phyloP scores from a whole-genome alignment of 2,329 filamentous ascomycete species.

The Cadophora malorum region DNA sequence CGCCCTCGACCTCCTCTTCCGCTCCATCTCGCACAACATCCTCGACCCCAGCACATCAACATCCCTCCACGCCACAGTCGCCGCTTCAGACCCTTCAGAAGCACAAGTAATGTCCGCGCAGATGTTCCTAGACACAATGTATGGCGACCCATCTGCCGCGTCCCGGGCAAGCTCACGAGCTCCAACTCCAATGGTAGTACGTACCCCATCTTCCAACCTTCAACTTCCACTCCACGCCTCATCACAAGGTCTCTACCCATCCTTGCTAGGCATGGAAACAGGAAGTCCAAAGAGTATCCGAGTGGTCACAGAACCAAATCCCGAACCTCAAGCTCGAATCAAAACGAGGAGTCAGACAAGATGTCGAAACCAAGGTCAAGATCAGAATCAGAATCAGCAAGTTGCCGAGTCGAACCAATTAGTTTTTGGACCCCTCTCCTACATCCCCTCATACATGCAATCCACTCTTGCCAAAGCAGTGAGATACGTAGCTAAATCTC shows the following conservation, averaged over 20 bases:
- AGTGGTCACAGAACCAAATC: conserved; percentile 27
- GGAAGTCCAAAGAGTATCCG: conserved; percentile 44
- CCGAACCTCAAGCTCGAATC: neutral
- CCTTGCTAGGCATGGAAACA: conserved; percentile 34
- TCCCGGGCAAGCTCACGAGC: conserved; percentile 69
- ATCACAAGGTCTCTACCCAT: conserved; percentile 35
- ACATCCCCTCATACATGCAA: conserved; percentile 43
- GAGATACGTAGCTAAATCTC: conserved; percentile 45
- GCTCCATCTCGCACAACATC: conserved; percentile 76
- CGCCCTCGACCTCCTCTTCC: conserved; percentile 87
- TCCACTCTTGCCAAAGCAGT: conserved; percentile 43
- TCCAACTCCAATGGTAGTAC: conserved; percentile 72
- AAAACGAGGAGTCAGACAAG: conserved; percentile 9
- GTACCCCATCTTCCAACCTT: conserved; percentile 45
- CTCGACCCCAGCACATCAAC: conserved; percentile 65
- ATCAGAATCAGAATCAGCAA: neutral
- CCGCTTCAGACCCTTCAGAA: conserved; percentile 80
- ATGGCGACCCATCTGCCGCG: conserved; percentile 65
- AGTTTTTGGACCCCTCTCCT: conserved; percentile 21
- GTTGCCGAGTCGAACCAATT: neutral
- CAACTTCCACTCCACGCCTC: conserved; percentile 30
- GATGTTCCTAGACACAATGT: conserved; percentile 80
- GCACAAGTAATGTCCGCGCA: conserved; percentile 76
- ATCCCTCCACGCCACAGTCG: conserved; percentile 74
- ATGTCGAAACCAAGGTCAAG: conserved; percentile 23